Conservation (phyloP, 1,284 basidiomycete genomes). For the Austroboletus niveus region DNA sequence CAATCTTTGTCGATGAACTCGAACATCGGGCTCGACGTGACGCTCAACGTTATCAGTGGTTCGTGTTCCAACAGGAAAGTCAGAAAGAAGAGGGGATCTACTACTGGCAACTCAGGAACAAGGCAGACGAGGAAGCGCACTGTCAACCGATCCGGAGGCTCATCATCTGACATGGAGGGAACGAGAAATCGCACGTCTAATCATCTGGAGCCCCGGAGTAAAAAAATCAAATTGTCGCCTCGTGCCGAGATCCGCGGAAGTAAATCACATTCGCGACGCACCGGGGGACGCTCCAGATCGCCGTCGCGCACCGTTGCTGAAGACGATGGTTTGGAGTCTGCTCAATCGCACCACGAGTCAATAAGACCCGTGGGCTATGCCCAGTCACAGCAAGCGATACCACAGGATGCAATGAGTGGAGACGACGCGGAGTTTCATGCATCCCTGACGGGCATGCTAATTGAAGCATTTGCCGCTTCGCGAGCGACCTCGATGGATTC, state of each 20-base stretch:
- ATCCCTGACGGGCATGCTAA: conserved; percentile 60
- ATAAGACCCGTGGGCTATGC: not conserved
- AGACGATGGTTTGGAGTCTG: not conserved
- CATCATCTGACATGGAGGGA: conserved; percentile 1
- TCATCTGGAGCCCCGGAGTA: conserved; percentile 15
- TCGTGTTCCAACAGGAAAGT: not conserved
- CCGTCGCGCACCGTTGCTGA: not conserved
- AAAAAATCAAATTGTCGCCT: conserved; percentile 18
- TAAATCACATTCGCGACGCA: conserved; percentile 1
- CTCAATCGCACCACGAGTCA: not conserved
- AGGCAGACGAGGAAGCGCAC: conserved; percentile 8
- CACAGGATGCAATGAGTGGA: not conserved
- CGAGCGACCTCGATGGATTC: conserved; percentile 66
- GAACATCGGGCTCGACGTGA: not conserved
- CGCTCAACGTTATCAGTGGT: not conserved
- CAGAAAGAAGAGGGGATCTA: conserved; percentile 9
- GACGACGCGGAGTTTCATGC: conserved; percentile 16
- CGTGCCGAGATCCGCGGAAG: not conserved
- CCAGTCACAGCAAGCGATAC: not conserved
- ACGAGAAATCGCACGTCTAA: not conserved
- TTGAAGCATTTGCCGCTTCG: conserved; percentile 70
- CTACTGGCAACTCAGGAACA: not conserved
- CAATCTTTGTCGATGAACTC: conserved; percentile 3
- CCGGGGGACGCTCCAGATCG: conserved; percentile 5
- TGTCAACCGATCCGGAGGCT: not conserved